A percentile compares a stretch with the other conserved stretches of the same genome.
Conservation (phyloP, 2,329 filamentous ascomycete genomes). For the Phialemoniopsis sp. region DNA sequence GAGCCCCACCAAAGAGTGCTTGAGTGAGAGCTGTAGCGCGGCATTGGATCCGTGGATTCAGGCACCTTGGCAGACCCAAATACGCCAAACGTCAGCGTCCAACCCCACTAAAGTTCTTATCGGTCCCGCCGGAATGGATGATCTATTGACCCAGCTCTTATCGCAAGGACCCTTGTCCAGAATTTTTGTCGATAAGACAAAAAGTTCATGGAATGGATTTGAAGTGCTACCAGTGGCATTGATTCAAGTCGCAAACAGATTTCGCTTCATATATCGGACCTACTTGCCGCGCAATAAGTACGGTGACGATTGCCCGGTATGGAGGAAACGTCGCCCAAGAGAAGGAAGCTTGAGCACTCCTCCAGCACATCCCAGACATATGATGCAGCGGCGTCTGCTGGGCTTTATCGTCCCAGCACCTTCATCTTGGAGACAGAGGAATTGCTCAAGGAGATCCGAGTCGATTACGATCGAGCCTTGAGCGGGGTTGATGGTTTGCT, state of each 20-base stretch:
- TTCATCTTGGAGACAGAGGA: slow-evolving; percentile 59
- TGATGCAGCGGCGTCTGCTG: slow-evolving; percentile 20
- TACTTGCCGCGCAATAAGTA: no score
- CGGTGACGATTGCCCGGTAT: slow-evolving; percentile 12
- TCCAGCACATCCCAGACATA: slow-evolving; percentile 5
- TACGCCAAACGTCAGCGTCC: no score
- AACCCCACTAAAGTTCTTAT: not conserved
- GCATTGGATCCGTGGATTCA: no score
- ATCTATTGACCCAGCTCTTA: slow-evolving; percentile 7
- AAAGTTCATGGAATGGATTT: not conserved
- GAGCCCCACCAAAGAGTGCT: no score
- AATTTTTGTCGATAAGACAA: slow-evolving; percentile 1
- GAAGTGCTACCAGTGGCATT: no score
- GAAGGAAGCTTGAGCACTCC: slow-evolving; percentile 24
- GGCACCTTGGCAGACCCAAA: no score
- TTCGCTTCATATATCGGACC: no score
- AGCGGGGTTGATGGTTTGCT: slow-evolving; percentile 44
- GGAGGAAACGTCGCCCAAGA: slow-evolving; percentile 24
- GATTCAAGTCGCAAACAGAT: no score
- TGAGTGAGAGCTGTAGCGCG: not conserved
- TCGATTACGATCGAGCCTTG: slow-evolving; percentile 47
- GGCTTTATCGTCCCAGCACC: slow-evolving; percentile 36
- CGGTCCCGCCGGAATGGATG: slow-evolving; percentile 7
- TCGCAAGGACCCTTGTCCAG: not conserved
- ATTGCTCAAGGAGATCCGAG: slow-evolving; percentile 47